Conservation (phyloP, 176 grass and related monocot species). For the Oryza punctata region DNA sequence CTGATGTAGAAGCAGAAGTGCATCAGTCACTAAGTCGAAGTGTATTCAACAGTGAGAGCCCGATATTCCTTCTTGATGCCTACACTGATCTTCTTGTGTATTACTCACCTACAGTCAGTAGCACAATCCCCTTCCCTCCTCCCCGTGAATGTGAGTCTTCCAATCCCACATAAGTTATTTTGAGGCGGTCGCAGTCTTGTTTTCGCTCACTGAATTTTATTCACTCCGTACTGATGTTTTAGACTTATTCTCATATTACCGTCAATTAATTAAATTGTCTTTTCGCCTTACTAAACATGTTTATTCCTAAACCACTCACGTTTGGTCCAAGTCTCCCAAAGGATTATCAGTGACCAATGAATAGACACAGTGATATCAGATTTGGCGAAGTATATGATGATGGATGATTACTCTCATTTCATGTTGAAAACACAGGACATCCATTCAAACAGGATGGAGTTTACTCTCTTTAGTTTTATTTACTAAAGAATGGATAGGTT, state of each 20-base stretch:
- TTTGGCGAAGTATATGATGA: not conserved
- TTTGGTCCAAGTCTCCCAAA: not conserved
- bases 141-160: conserved; percentile 73
- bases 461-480: not conserved
- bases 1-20: conserved; percentile 67
- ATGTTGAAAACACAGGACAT: no score
- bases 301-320: not conserved
- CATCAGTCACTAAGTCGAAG: conserved; percentile 70
- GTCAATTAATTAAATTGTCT: no score
- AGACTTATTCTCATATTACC: no score
- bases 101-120: conserved; percentile 68
- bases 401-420: not conserved
- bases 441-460: not conserved
- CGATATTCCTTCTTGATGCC: conserved; percentile 90
- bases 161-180: not conserved
- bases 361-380: not conserved
- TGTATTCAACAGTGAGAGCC: conserved; percentile 69
- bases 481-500: not conserved
- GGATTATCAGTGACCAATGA: not conserved
- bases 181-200: no score
- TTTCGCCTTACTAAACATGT: not conserved
- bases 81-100: conserved; percentile 83
- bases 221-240: no score
- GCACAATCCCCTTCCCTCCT: conserved; percentile 75
- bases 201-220: no score